Evolutionary conservation across 305 asterid genomes (phyloP), one percentile per base, ranked within the genome.

Genomic region (Fraxinus greggii): DNA sequence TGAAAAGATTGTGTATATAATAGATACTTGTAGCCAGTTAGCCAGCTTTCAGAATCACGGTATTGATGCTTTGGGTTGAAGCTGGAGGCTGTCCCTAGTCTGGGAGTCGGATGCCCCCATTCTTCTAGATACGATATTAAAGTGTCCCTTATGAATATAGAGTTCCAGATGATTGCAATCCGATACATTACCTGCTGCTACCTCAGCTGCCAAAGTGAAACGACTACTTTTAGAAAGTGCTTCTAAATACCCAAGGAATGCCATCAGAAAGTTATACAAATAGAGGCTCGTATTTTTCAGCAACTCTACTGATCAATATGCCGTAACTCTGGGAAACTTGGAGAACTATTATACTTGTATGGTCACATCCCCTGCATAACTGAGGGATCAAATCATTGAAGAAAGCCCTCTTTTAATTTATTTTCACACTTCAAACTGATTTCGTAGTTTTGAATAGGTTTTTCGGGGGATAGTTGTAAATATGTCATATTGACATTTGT

Each of bases 1-100:
- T 78, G 83, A 83, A 77, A 82, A 80, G 83, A 38, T 59, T 72
- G 78, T 45, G 83, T 87, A 83, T 80, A 79, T 76, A 81, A 61
- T 79, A 76, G 77, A 36, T 19, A 59, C 85, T 0, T 35, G 7
- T 35, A 75, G 21, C 31, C 24, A 35, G 9, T 35, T 35, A 72
- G 42, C 29, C 29, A n/a, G 70, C 35, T 78, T 42, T 23, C 56
- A 21, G 3, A 5, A 56, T 56, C 67, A 21, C 21, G 40, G n/a
- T 42, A 29, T 72, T 32, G 9, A 70, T 77, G 45, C 35, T 51
- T 7, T 59, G 24, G 35, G 36, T 13, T 13, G 75, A 61, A 23
- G 81, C 29, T 40, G 77, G 48, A 76, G 80, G 45, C 54, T 75
- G 7, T 40, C 3, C 3, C 51, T 7, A 8, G 21, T 51, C 61